Evolutionary conservation across 1,284 basidiomycete genomes (phyloP).

Genomic region (Ustilago lituana): DNA sequence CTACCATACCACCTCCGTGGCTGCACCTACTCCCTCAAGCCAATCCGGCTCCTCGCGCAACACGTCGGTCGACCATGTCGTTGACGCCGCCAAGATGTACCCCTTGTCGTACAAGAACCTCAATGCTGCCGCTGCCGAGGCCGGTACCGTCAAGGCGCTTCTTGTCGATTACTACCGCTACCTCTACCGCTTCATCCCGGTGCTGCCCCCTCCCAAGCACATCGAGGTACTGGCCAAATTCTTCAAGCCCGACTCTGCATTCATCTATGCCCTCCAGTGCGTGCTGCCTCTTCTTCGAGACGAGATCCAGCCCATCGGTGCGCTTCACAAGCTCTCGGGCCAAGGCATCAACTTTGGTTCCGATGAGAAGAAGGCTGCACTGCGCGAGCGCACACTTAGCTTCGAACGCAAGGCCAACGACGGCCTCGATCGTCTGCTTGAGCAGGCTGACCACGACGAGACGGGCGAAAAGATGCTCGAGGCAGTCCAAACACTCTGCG

Average conservation of each 20-base stretch:
- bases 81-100: conserved; percentile 18
- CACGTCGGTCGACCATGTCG: conserved; percentile 16
- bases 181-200: conserved; percentile 61
- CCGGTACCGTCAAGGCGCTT: conserved; percentile 35
- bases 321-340: conserved; percentile 39
- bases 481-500: conserved; percentile 56
- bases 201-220: conserved; percentile 49
- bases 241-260: conserved; percentile 49
- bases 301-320: conserved; percentile 50
- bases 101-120: conserved; percentile 19
- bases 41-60: conserved; percentile 20
- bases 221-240: conserved; percentile 39
- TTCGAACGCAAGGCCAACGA: conserved; percentile 55
- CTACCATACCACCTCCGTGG: conserved; percentile 34
- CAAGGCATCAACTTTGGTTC: conserved; percentile 54
- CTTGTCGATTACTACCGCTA: conserved; percentile 59
- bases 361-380: conserved; percentile 46
- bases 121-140: conserved; percentile 31
- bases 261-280: conserved; percentile 56
- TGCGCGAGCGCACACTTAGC: conserved; percentile 40
- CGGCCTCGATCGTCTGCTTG: conserved; percentile 54
- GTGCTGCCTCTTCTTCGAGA: conserved; percentile 53
- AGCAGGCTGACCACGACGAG: conserved; percentile 41
- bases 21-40: conserved; percentile 17
- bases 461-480: conserved; percentile 49